Percentiles rank a stretch among this genome's conserved stretches.
Conservation (phyloP, 345 rosid genomes). For the Pugionium dolabratum region DNA sequence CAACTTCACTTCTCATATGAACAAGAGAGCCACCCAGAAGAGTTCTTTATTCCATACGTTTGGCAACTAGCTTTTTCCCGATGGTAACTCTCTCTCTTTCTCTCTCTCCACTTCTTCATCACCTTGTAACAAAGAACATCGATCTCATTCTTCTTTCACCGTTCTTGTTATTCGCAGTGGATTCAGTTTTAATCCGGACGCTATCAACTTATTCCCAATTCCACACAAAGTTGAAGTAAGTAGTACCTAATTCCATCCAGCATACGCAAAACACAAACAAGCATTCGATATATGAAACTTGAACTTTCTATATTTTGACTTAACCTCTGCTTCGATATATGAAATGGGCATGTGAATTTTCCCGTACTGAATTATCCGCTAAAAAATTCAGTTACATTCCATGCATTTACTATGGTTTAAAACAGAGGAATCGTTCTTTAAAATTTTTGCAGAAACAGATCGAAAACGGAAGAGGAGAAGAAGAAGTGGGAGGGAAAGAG, state of each 20-base stretch:
- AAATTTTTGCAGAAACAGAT: conserved; percentile 43
- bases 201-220: conserved; percentile 75
- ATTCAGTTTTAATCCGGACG: conserved; percentile 60
- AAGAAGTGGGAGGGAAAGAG: conserved; percentile 25
- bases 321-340: not conserved
- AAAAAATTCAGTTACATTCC: not conserved
- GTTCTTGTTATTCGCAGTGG: conserved; percentile 50
- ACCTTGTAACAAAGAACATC: conserved; percentile 7
- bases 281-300: not conserved
- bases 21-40: conserved; percentile 98
- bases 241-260: conserved; percentile 40
- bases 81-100: conserved; percentile 50
- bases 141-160: not conserved
- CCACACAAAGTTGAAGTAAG: conserved; percentile 63
- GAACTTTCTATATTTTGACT: not conserved
- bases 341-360: not conserved
- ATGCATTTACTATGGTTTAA: not conserved
- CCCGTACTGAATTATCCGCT: not conserved
- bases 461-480: conserved; percentile 32
- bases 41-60: conserved; percentile 90
- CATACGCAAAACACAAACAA: not conserved
- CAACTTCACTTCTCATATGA: conserved; percentile 94
- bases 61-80: conserved; percentile 76
- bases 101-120: not conserved
- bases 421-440: not conserved